Evolutionary conservation across 805 yeast genomes (phyloP).

Genomic region (Metschnikowia gruessii): DNA sequence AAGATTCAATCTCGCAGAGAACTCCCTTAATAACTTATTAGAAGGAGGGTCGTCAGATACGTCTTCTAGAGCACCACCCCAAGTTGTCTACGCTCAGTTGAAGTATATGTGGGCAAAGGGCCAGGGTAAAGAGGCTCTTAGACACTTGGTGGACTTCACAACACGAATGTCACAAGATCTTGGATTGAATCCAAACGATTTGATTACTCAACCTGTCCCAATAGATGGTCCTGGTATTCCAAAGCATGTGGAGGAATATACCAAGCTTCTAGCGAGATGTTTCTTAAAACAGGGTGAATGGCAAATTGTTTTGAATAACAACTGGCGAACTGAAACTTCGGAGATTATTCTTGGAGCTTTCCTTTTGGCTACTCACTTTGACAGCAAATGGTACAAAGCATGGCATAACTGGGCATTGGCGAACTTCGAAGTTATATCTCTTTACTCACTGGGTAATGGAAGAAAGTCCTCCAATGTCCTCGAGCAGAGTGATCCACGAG

Average conservation of each 20-base stretch:
- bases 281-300: conserved; percentile 98
- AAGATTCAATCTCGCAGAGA: conserved; percentile 86
- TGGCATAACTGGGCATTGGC: conserved; percentile 99
- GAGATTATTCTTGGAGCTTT: conserved; percentile 90
- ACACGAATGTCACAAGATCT: conserved; percentile 85
- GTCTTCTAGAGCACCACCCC: conserved; percentile 87
- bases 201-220: conserved; percentile 83
- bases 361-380: conserved; percentile 91
- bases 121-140: conserved; percentile 78
- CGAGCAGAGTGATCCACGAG: conserved; percentile 28
- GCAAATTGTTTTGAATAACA: conserved; percentile 78
- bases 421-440: conserved; percentile 88
- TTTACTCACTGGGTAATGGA: conserved; percentile 37
- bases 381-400: conserved; percentile 91
- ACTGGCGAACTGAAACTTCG: conserved; percentile 75
- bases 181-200: conserved; percentile 81
- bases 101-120: conserved; percentile 98
- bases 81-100: conserved; percentile 94
- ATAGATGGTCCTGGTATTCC: conserved; percentile 67
- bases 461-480: conserved; percentile 18
- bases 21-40: conserved; percentile 73
- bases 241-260: conserved; percentile 76
- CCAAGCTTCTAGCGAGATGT: conserved; percentile 85
- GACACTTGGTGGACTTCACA: conserved; percentile 84
- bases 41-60: conserved; percentile 66